Evolutionary conservation across 768 basidiomycete species (phyloP), one percentile per base, ranked within the genome.

Genomic region (Amanita molliuscula): DNA sequence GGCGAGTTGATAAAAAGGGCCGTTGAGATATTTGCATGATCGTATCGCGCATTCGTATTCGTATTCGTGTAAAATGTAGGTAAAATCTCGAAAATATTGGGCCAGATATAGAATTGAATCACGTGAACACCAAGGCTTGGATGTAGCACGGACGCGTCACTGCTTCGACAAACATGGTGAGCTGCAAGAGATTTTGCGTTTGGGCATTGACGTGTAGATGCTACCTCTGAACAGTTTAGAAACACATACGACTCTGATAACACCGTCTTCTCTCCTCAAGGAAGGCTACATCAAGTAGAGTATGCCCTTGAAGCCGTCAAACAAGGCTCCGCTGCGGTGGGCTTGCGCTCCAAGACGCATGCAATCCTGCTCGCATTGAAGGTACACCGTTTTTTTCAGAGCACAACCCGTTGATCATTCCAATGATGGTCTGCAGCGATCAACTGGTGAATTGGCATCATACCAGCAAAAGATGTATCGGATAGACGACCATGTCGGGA

Each of bases 401-500:
- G 36, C 13, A n/a, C 26, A 18, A 11, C 41, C 29, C n/a, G 25
- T 25, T 13, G 20, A 13, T 16, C 8, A 31, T 25, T 26, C 38
- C n/a, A 44, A 45, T 10, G 49, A 31, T 33, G 28, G 21, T 3
- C 7, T 50, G 8, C 21, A 99, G 96, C 81, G 95, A 66, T 98
- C 96, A 25, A 94, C 92, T 11, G 96, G 96, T 53, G 95, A 98
- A 66, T 78, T 99, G 47, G 94, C 96, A 13, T 91, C 90, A n/a
- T 98, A 98, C 75, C 96, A 99, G 65, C 94, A 98, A 73, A 98
- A 99, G 78, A 88, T 98, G 85, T 96, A 95, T 67, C 79, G 93
- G 61, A 95, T 99, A 82, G 96, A 99, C 62, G 93, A 98, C 67
- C 96, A 99, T 70, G 84, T 96, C 58, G 96, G 96, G n/a, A 92